Percentiles rank a stretch among this genome's conserved stretches.
phyloP scores from a whole-genome alignment of 2,329 filamentous ascomycete genomes.

The Aspergillus fumigatus region DNA sequence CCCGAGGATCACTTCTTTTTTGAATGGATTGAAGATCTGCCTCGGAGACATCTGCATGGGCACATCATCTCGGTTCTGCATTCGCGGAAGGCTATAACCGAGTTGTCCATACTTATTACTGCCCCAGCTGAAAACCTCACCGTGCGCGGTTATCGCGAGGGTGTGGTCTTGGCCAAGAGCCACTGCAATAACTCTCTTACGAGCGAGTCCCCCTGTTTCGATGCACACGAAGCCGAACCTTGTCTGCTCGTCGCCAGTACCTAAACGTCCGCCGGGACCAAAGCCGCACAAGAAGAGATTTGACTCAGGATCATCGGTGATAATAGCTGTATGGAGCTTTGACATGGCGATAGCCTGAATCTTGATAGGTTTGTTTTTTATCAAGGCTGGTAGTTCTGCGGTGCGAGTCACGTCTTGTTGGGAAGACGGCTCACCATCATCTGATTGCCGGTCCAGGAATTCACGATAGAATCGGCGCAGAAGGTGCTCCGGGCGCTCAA shows the following conservation, averaged over 20 bases:
- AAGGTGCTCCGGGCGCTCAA: slow-evolving; percentile 74
- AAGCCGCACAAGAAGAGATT: slow-evolving; percentile 93
- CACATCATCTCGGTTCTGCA: slow-evolving; percentile 66
- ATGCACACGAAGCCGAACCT: slow-evolving; percentile 82
- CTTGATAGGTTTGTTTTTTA: slow-evolving; percentile 66
- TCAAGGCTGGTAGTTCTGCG: slow-evolving; percentile 64
- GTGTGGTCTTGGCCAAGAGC: slow-evolving; percentile 90
- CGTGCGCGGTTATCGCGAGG: slow-evolving; percentile 75
- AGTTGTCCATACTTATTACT: slow-evolving; percentile 81
- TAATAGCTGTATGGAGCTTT: slow-evolving; percentile 83
- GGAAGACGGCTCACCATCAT: slow-evolving; percentile 20
- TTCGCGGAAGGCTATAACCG: slow-evolving; percentile 70
- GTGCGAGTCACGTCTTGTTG: slow-evolving; percentile 31
- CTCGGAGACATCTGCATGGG: slow-evolving; percentile 75
- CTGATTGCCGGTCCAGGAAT: slow-evolving; percentile 46
- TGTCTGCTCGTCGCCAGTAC: slow-evolving; percentile 83
- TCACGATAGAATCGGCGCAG: slow-evolving; percentile 69
- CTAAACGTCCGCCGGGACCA: slow-evolving; percentile 82
- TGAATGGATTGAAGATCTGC: slow-evolving; percentile 87
- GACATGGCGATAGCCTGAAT: slow-evolving; percentile 82
- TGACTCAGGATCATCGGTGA: slow-evolving; percentile 80
- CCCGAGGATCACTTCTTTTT: slow-evolving; percentile 76
- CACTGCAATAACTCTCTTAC: slow-evolving; percentile 70
- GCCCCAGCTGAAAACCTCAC: slow-evolving; percentile 95
- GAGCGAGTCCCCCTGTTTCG: slow-evolving; percentile 65